Conservation (phyloP, 192 early-diverging fungal species). For the Coemansia sp. region DNA sequence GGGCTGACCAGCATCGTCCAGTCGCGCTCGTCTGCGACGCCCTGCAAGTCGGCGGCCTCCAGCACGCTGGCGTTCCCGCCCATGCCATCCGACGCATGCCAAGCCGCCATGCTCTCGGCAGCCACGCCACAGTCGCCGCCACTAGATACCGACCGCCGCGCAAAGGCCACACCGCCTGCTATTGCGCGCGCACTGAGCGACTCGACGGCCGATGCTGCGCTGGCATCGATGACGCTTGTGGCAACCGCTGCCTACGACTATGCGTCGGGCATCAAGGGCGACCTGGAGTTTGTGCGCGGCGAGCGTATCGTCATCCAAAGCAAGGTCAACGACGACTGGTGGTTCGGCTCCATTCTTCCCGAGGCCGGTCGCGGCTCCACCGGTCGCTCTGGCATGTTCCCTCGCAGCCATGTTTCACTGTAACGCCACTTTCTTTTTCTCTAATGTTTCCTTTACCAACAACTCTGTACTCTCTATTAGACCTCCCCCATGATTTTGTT, state of each 20-base stretch:
- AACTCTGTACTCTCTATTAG: neutral
- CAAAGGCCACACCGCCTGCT: slow-evolving; percentile 6
- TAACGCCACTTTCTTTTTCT: slow-evolving; percentile 1
- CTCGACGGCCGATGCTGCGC: slow-evolving; percentile 19
- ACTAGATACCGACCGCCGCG: slow-evolving; percentile 8
- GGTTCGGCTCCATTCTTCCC: slow-evolving; percentile 51
- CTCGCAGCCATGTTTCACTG: slow-evolving; percentile 49
- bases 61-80: slow-evolving; percentile 47
- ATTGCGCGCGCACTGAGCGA: slow-evolving; percentile 20
- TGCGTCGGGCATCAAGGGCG: slow-evolving; percentile 47
- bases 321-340: slow-evolving; percentile 57
- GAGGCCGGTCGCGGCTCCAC: slow-evolving; percentile 42
- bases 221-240: slow-evolving; percentile 38
- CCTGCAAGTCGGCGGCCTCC: slow-evolving; percentile 14
- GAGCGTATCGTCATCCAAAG: slow-evolving; percentile 54
- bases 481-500: neutral
- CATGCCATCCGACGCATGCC: slow-evolving; percentile 55
- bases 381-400: slow-evolving; percentile 53
- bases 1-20: slow-evolving; percentile 38
- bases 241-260: slow-evolving; percentile 55
- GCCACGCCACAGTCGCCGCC: slow-evolving; percentile 7
- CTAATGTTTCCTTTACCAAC: slow-evolving; percentile 1
- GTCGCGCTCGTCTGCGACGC: slow-evolving; percentile 13
- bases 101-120: slow-evolving; percentile 50
- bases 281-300: slow-evolving; percentile 44